Base-by-base conservation (phyloP, 768 basidiomycete species). In the Boletus sp. region DNA sequence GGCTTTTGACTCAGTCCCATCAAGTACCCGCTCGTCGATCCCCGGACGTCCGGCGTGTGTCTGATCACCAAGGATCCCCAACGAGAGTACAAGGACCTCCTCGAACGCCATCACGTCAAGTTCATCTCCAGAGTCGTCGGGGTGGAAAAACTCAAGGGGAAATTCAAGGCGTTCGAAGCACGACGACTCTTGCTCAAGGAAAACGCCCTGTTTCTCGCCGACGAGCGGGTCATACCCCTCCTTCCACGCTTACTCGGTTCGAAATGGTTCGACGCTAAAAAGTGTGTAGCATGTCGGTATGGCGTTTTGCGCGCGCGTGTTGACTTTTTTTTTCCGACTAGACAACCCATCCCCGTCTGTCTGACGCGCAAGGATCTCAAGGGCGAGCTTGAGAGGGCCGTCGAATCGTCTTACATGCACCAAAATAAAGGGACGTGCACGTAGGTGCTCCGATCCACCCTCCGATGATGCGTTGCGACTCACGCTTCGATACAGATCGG, bases 21-120 rank as follows among this genome's bases (percentile, higher is more conserved):
- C 45, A 83, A 82, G 39, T 81, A 97, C 68, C 90, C 90, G 33
- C 74, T 92, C 58, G 83, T 92, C 67, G 94, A 92, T 78, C 96
- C 89, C 12, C 85, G 90, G 50, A 85, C 81, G 14, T 85, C 84
- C 7, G 74, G 89, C 10, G 80, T 99, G 50, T 98, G 95, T 72
- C 79, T 99, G 50, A 89, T 99, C 73, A 90, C 90, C 50, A 98
- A 98, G 75, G 92, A 96, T 71, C 96, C 96, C 2, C 96, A 98
- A 65, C 79, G 96, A 45, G 82, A 93, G 69, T 99, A 98, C 80
- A 99, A 99, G 73, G 92, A 96, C 69, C 86, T 97, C 11, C 78
- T 99, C 8, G 86, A 85, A 47, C 74, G 76, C 48, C 78, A 90
- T 45, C 80, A 84, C 49, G 85, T 99, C 78, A 89, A 88, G 64